phyloP scores from a whole-genome alignment of 2,329 filamentous ascomycete genomes.

The Dactylellina cionopaga region DNA sequence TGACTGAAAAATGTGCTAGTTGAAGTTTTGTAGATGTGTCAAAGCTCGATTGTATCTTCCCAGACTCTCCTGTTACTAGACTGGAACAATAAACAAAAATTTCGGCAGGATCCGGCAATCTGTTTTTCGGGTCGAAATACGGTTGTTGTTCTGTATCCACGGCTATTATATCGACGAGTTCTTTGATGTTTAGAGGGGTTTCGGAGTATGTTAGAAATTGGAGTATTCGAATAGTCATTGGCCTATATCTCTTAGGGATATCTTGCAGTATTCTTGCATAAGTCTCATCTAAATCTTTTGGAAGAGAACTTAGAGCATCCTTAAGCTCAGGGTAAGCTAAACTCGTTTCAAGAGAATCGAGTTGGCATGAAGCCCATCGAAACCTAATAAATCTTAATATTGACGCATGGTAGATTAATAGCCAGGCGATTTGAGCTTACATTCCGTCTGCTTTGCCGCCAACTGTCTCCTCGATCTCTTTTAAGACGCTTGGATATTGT shows the following conservation, averaged over 20 bases:
- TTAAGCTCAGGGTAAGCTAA: slow-evolving; percentile 28
- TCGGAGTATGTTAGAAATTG: no score
- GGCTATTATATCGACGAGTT: slow-evolving; percentile 57
- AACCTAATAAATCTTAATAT: slow-evolving; percentile 54
- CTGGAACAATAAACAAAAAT: slow-evolving; percentile 56
- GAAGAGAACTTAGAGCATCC: slow-evolving; percentile 50
- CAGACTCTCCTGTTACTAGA: slow-evolving; percentile 53
- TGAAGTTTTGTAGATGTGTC: slow-evolving; percentile 39
- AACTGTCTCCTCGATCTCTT: no score
- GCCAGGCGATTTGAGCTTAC: slow-evolving; percentile 55
- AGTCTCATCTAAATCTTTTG: slow-evolving; percentile 54
- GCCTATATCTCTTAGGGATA: slow-evolving; percentile 50
- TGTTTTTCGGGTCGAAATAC: slow-evolving; percentile 56
- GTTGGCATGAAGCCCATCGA: slow-evolving; percentile 57
- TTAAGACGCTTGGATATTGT: slow-evolving; percentile 48
- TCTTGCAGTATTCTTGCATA: slow-evolving; percentile 55
- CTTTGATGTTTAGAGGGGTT: no score
- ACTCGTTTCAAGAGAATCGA: slow-evolving; percentile 57
- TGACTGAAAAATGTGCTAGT: slow-evolving; percentile 59
- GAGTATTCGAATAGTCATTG: no score
- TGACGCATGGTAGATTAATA: not conserved
- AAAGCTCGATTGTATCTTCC: no score
- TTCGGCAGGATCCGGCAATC: slow-evolving; percentile 56
- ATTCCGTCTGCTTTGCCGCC: slow-evolving; percentile 57
- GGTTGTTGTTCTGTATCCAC: slow-evolving; percentile 53